Conservation (phyloP, 345 rosid genomes). For the Anastatica hierochuntica region DNA sequence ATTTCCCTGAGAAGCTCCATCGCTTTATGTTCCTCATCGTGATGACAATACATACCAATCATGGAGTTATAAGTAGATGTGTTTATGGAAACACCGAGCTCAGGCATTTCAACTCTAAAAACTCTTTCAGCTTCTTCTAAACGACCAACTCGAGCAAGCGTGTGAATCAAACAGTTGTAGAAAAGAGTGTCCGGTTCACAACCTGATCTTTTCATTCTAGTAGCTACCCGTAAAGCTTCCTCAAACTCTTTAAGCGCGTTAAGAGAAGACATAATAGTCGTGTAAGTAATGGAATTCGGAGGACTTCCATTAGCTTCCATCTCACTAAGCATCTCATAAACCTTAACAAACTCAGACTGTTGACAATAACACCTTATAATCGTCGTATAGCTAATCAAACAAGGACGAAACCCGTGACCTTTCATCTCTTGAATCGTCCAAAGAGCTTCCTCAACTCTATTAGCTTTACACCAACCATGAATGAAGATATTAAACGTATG, state of each 20-base stretch:
- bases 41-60: constrained; percentile 70
- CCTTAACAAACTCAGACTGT: constrained; percentile 34
- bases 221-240: constrained; percentile 42
- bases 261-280: constrained; percentile 54
- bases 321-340: constrained; percentile 51
- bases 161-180: constrained; percentile 67
- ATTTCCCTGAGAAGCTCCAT: constrained; percentile 42
- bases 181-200: constrained; percentile 47
- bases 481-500: constrained; percentile 70
- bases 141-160: constrained; percentile 49
- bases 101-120: constrained; percentile 53
- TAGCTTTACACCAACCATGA: constrained; percentile 83
- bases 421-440: constrained; percentile 93
- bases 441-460: constrained; percentile 63
- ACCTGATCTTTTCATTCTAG: constrained; percentile 42
- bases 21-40: constrained; percentile 36
- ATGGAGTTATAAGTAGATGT: constrained; percentile 67
- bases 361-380: constrained; percentile 51
- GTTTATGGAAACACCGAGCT: constrained; percentile 29
- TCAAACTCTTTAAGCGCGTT: constrained; percentile 44
- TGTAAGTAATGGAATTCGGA: constrained; percentile 62
- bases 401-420: constrained; percentile 53
- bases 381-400: constrained; percentile 69
- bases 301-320: constrained; percentile 54
- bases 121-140: constrained; percentile 43